Evolutionary conservation across 768 basidiomycete genomes (phyloP), one percentile per base, ranked within the genome.

Genomic region (Suillus subalutaceus): DNA sequence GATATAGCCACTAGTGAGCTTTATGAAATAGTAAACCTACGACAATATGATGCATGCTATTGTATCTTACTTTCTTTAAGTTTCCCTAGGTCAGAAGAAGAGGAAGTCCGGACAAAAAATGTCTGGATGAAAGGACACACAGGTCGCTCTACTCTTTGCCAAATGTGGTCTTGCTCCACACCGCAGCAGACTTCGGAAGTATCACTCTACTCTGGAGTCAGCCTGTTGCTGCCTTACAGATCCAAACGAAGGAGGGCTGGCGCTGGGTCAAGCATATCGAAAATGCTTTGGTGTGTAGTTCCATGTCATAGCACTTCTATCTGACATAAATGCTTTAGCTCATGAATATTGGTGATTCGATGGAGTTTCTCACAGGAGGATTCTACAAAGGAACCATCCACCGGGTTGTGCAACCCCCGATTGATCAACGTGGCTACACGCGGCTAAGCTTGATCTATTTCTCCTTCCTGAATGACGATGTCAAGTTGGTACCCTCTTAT

Each of bases 51-150:
- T 16, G 20, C n/a, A 32, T 20, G 9, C 16, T 46, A 20, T 15
- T 16, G 18, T 12, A 52, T 10, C 63, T 56, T 32, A 35, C 15
- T 12, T 26, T 7, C 41, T 23, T 62, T 1, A 18, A 88, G 86
- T 71, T 84, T 84, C 67, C 86, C 85, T 3, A 81, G 84, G 35
- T 77, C 80, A 1, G 71, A 77, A 41, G 84, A 84, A 30, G 86
- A 88, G 4, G 86, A 87, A 65, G 63, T 62, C 9, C 81, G 81
- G 68, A 82, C 84, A 0, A 83, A 84, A 43, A 83, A 85, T 61
- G 84, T 88, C 20, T 88, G 85, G 85, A 74, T 87, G 16, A 86
- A 89, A 66, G 87, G 87, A 2, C 87, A 89, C 68, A 85, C 83
- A 0, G 86, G 86, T 85, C 53, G 9, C 71, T 64, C 32, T 4